A percentile compares a stretch with the other conserved stretches of the same genome.
Conservation (phyloP, 805 yeast genomes). For the Kodamaea sagamina region DNA sequence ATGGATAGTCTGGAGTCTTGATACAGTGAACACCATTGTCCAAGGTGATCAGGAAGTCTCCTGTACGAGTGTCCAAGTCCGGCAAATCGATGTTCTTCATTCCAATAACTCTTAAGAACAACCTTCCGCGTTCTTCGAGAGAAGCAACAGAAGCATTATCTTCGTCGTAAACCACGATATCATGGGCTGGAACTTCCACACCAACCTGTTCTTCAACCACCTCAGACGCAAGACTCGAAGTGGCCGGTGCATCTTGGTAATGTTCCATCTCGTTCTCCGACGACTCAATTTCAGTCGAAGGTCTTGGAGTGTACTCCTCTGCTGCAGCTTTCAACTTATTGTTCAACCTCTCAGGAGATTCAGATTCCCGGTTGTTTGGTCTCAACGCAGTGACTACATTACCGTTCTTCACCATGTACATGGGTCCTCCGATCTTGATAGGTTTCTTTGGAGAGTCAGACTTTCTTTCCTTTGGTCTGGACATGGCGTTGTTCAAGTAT, state of each 20-base stretch:
- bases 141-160: conserved; percentile 10
- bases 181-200: too few relatives aligned
- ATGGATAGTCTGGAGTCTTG: conserved; percentile 56
- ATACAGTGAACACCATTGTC: conserved; percentile 85
- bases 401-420: conserved; percentile 33
- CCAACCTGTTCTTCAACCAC: background rate
- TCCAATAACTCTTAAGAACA: conserved; percentile 53
- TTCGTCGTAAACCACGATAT: conserved; percentile 6
- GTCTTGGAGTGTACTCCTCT: conserved; percentile 2
- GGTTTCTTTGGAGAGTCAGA: conserved; percentile 17
- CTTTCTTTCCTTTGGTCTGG: conserved; percentile 12
- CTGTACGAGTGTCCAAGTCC: conserved; percentile 46
- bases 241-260: background rate
- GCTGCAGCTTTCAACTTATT: conserved; percentile 14
- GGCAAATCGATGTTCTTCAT: conserved; percentile 50
- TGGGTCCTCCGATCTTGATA: conserved; percentile 31
- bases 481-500: conserved; percentile 15
- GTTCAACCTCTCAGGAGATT: conserved; percentile 8
- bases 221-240: background rate
- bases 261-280: background rate
- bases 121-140: conserved; percentile 49
- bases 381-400: conserved; percentile 13
- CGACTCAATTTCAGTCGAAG: background rate
- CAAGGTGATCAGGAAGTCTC: conserved; percentile 53
- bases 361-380: conserved; percentile 4